Base-by-base conservation (phyloP, 352 stramenopile species). In the Globisporangium radiosum region DNA sequence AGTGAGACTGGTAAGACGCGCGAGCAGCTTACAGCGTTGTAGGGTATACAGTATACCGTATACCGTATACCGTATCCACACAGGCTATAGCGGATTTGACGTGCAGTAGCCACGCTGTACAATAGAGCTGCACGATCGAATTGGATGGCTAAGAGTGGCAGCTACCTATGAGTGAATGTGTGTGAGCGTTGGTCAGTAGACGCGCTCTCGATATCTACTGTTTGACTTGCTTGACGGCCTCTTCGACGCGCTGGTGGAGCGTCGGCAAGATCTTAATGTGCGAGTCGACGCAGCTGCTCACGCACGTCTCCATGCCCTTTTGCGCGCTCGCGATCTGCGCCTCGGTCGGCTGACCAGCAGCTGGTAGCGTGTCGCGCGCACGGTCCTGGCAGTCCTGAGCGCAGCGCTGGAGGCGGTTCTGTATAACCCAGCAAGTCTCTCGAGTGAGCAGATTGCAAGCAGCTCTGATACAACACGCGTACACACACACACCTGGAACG, bases 351-450 rank as follows among this genome's bases (percentile, higher is more conserved):
- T 73, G 81, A 14, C 75, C 76, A 15, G 60, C 64, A n/a, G 76
- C 65, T 0, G 83, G 74, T 42, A 95, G 25, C n/a, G 69, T 52
- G 57, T 95, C 85, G 54, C 83, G 78, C 33, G 84, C 84, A 56
- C 78, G 82, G 68, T 95, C 85, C 71, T 95, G 83, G 60, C 85
- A 95, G 64, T 95, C 85, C 73, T 91, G 87, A n/a, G 76, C 83
- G 58, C 83, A 88, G 13, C 85, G 81, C 64, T 95, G 84, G 17
- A 95, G 75, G 59, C 85, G 85, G 69, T 81, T 83, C 79, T 90
- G 58, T 17, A 37, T n/a, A 11, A 5, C 7, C n/a, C 39, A 40
- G 4, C 10, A 7, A 7, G 15, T 47, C 8, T 8, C 13, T 43
- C 7, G 39, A 43, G 39, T 43, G 39, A 43, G 39, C 39, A 43